Conservation (phyloP, 2,329 filamentous ascomycete genomes). For the Phialocephala subalpina region DNA sequence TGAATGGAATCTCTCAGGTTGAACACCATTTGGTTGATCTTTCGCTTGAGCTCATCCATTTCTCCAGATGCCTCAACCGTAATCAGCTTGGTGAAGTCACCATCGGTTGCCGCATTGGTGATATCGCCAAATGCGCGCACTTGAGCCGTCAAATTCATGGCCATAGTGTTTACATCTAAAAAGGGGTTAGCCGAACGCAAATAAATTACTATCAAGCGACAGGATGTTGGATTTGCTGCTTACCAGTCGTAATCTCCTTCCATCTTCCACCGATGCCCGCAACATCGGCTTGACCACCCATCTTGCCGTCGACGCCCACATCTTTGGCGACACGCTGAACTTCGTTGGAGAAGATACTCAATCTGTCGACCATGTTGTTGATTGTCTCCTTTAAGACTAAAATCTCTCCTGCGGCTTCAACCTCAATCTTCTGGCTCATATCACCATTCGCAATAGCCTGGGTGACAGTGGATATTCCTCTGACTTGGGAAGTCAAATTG, state of each 20-base stretch:
- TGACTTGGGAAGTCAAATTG: conserved; percentile 76
- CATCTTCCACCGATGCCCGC: conserved; percentile 91
- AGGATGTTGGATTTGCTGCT: conserved; percentile 47
- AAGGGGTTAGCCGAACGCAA: conserved; percentile 13
- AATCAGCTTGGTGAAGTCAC: conserved; percentile 96
- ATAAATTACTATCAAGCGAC: neutral
- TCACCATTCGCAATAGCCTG: conserved; percentile 96
- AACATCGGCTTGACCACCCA: conserved; percentile 96
- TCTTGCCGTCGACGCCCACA: conserved; percentile 96
- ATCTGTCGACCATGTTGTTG: conserved; percentile 96
- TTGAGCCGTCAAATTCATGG: conserved; percentile 86
- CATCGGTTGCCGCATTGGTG: conserved; percentile 95
- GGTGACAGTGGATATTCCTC: conserved; percentile 92
- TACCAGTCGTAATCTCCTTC: conserved; percentile 93
- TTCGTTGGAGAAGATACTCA: conserved; percentile 96
- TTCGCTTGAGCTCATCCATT: conserved; percentile 98
- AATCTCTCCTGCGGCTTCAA: conserved; percentile 94
- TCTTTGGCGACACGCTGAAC: conserved; percentile 96
- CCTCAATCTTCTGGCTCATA: conserved; percentile 95
- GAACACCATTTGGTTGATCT: conserved; percentile 99
- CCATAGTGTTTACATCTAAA: conserved; percentile 46
- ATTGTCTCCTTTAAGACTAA: conserved; percentile 94
- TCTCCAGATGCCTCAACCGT: conserved; percentile 97
- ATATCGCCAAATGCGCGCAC: conserved; percentile 98
- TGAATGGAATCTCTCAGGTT: conserved; percentile 96